Base-by-base conservation (phyloP, 768 basidiomycete genomes). In the Suillus subalutaceus region DNA sequence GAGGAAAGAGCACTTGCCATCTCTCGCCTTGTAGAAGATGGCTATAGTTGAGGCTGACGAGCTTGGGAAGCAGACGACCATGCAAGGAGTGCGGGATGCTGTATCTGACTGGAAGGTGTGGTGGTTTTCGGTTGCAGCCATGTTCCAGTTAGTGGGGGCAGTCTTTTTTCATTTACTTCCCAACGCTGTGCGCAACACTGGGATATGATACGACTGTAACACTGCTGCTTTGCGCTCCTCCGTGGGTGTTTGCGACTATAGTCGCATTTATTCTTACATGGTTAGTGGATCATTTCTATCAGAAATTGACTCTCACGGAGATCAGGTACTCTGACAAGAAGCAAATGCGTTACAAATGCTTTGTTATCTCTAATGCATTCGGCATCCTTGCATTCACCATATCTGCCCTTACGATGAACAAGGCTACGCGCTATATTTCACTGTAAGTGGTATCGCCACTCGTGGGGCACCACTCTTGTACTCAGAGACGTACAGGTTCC, bases 71-170 rank as follows among this genome's bases (percentile, higher is more conserved):
- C 50, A 26, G 23, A 15, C 23, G 13, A 74, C 78, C 76, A 77
- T 13, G 75, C 75, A 77, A 41, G 90, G 89, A 13, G 73, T 93
- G 9, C 63, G 74, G 16, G 72, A 88, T 70, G 88, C 91, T 15
- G 37, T 92, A 61, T 81, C 80, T 32, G 92, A 94, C 72, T 88
- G 88, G 89, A 90, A 88, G 76, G 88, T 94, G 41, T 94, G 92
- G 89, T 90, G 85, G 85, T 80, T 96, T 59, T 83, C 90, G 18
- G 66, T 91, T 40, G 83, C 88, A 2, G 73, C 90, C 15, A 52
- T 52, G 23, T 26, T 26, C 23, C 50, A 52, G 50, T 3, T 26
- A 7, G 1, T 15, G n/a, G 50, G 50, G 6, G 23, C 26, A 16
- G 23, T 26, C 48, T 50, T 23, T 48, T 23, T 6, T 6, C n/a